A percentile compares a stretch with the other conserved stretches of the same genome.
These are phyloP conservation scores for Kokia cookei DNA, from an alignment of 441 rosid species.

Conservation along the genomic window DNA sequence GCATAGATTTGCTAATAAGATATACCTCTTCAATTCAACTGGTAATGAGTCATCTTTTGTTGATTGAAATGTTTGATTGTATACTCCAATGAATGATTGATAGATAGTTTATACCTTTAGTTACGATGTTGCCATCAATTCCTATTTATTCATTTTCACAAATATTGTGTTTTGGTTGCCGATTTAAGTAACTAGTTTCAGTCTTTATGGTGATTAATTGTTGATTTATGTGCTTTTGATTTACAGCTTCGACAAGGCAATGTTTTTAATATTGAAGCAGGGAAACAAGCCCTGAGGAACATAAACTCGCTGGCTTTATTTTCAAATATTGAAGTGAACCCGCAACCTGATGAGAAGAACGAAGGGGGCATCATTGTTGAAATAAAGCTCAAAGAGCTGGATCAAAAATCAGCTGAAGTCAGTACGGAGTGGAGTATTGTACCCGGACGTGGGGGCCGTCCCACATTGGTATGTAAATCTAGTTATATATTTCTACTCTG, in stretches of 20 bases:
- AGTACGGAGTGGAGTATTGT: slow-evolving; percentile 97
- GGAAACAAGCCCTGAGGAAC: slow-evolving; percentile 84
- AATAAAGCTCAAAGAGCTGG: slow-evolving; percentile 92
- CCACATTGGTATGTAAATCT: slow-evolving; percentile 57
- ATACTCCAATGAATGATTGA: not conserved
- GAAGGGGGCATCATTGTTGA: slow-evolving; percentile 94
- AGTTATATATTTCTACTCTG: not conserved
- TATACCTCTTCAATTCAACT: not conserved
- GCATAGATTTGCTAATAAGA: not conserved
- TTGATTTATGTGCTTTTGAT: slow-evolving; percentile 8
- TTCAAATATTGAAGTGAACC: slow-evolving; percentile 92
- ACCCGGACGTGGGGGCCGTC: slow-evolving; percentile 96
- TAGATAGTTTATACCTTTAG: not conserved
- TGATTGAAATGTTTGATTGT: not conserved
- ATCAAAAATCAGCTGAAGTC: slow-evolving; percentile 96
- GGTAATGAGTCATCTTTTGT: not conserved
- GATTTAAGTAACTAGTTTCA: not conserved
- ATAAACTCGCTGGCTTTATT: slow-evolving; percentile 72
- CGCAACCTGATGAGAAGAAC: slow-evolving; percentile 87
- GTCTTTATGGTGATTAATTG: not conserved
- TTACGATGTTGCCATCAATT: slow-evolving; percentile 1
- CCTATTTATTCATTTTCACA: not conserved
- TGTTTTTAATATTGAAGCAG: slow-evolving; percentile 91
- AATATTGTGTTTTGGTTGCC: not conserved
- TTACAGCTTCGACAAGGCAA: slow-evolving; percentile 75